Evolutionary conservation across 257 asterid species (phyloP).

Genomic region (Nicotiana obtusifolia): DNA sequence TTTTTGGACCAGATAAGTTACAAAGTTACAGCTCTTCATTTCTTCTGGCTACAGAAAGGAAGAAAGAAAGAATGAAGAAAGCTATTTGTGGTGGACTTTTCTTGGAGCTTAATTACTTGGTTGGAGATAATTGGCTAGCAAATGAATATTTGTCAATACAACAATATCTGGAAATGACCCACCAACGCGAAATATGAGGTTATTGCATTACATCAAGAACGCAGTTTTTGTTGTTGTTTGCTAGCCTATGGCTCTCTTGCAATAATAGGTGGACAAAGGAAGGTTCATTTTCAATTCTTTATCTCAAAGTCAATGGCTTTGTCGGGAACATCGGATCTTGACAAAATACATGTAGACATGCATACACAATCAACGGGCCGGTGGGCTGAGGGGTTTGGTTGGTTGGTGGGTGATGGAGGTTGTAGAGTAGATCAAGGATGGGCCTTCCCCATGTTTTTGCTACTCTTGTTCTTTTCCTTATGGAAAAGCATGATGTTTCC

Average conservation of each 20-base stretch:
- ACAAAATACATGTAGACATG: constrained; percentile 13
- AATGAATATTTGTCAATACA: neutral
- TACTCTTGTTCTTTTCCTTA: neutral
- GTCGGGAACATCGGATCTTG: constrained; percentile 9
- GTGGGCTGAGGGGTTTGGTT: neutral
- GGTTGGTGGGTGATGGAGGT: neutral
- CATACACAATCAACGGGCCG: neutral
- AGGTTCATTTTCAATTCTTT: neutral
- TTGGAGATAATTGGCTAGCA: neutral
- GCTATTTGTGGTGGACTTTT: neutral
- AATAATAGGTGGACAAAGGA: constrained; percentile 10
- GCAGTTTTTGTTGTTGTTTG: constrained; percentile 8
- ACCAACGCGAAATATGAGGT: neutral
- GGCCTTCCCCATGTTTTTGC: constrained; percentile 7
- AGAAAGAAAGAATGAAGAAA: neutral
- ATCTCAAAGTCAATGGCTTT: constrained; percentile 13
- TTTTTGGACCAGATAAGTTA: neutral
- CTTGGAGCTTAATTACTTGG: neutral
- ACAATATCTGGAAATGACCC: neutral
- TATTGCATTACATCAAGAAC: neutral
- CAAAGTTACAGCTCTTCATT: neutral
- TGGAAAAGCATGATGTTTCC: constrained; percentile 9
- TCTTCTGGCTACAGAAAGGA: too few relatives aligned
- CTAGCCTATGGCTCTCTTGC: neutral
- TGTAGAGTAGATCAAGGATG: neutral